These are phyloP conservation scores for Harringtonia aguacate DNA, from an alignment of 2,329 filamentous ascomycete species.

Conservation along the genomic window DNA sequence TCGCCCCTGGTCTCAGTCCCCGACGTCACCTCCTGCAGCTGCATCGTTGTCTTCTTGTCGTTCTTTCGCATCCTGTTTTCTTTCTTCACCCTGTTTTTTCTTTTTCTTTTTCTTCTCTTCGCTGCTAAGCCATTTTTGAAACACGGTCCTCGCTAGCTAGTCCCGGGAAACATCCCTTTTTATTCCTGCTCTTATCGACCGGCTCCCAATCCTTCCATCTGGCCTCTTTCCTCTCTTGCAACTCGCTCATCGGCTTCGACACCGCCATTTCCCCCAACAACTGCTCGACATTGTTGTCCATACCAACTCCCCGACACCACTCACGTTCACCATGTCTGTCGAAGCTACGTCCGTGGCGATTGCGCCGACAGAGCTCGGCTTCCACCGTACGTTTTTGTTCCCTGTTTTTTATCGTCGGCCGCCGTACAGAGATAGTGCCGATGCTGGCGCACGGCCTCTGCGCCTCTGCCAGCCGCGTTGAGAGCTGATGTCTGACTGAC, in stretches of 20 bases:
- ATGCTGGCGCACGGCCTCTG: too few relatives aligned
- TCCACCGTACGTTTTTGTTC: constrained; percentile 75
- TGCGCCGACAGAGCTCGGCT: constrained; percentile 82
- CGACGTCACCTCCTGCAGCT: too few relatives aligned
- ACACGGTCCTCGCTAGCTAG: too few relatives aligned
- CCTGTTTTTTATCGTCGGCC: not conserved
- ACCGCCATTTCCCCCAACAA: not conserved
- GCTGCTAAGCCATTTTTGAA: not conserved
- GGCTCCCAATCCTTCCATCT: too few relatives aligned
- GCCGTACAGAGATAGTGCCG: too few relatives aligned
- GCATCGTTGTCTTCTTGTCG: not conserved
- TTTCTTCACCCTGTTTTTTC: not conserved
- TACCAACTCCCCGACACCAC: not conserved
- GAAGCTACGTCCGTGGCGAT: constrained; percentile 68
- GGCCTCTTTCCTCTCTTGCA: too few relatives aligned
- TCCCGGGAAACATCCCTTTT: not conserved
- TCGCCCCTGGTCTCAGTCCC: too few relatives aligned
- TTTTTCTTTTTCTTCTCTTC: not conserved
- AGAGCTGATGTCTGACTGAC: too few relatives aligned
- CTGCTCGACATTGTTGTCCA: not conserved
- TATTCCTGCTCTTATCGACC: not conserved
- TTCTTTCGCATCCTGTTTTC: not conserved
- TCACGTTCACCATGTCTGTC: constrained; percentile 39
- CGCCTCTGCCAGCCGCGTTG: too few relatives aligned
- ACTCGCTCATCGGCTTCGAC: too few relatives aligned